phyloP scores from a whole-genome alignment of 345 rosid genomes.

The Rhodomyrtus tomentosa region DNA sequence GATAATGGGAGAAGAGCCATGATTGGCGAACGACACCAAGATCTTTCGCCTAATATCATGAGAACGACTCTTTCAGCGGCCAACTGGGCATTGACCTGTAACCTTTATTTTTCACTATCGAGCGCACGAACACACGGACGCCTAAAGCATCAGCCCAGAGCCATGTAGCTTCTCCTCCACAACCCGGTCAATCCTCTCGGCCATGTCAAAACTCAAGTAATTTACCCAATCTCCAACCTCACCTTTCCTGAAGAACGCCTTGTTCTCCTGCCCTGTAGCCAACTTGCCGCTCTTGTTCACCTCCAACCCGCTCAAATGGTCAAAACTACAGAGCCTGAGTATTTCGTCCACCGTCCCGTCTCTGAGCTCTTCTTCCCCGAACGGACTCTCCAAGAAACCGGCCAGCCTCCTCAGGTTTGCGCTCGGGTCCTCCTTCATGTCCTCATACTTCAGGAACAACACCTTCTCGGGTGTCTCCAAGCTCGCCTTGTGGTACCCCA shows the following conservation, averaged over 20 bases:
- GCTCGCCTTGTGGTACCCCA: slow-evolving; percentile 5
- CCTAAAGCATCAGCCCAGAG: slow-evolving; percentile 9
- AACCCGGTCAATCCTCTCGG: slow-evolving; percentile 10
- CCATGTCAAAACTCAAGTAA: slow-evolving; percentile 21
- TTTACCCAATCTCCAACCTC: slow-evolving; percentile 32
- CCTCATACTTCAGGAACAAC: slow-evolving; percentile 1
- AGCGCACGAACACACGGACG: not conserved
- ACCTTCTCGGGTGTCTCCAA: not conserved
- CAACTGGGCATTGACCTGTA: not conserved
- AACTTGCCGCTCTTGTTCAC: slow-evolving; percentile 1
- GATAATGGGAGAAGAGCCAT: not conserved
- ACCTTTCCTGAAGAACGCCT: slow-evolving; percentile 15
- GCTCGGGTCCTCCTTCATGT: not conserved
- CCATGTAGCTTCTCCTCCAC: slow-evolving; percentile 10
- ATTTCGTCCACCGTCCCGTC: not conserved
- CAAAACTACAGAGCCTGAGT: slow-evolving; percentile 2
- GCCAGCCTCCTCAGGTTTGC: slow-evolving; percentile 4
- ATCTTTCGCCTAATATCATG: not conserved
- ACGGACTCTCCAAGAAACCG: not conserved
- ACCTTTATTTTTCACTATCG: not conserved
- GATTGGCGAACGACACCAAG: not conserved
- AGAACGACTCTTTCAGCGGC: not conserved
- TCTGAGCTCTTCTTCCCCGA: not conserved
- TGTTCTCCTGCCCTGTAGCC: not conserved
- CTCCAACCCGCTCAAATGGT: slow-evolving; percentile 3